A percentile compares a stretch with the other conserved stretches of the same genome.
phyloP scores from a whole-genome alignment of 345 rosid genomes.

The Rhodamnia argentea region DNA sequence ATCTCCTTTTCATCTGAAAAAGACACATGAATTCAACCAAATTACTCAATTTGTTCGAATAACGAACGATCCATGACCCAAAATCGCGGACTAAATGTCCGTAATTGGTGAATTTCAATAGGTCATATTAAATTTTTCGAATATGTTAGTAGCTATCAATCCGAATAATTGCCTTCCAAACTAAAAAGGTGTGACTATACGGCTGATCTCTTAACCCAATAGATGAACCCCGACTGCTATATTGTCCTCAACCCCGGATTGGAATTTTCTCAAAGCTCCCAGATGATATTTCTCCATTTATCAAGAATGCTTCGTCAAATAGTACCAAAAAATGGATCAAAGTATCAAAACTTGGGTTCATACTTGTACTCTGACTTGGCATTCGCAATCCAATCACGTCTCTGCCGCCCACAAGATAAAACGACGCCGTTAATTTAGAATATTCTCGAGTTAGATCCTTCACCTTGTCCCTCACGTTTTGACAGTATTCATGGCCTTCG shows the following conservation, averaged over 20 bases:
- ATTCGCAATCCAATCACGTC: background rate
- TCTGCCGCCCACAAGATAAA: background rate
- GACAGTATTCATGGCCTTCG: background rate
- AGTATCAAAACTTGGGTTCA: background rate
- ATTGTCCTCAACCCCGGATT: background rate
- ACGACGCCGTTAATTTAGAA: background rate
- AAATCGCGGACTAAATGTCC: background rate
- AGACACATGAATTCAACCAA: background rate
- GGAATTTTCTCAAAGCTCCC: background rate
- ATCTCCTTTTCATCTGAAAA: background rate
- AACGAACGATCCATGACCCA: background rate
- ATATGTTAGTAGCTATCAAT: background rate
- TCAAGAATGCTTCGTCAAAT: background rate
- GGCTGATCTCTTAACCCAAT: accelerated
- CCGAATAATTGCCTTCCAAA: background rate
- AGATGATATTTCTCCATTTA: background rate
- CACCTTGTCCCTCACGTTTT: background rate
- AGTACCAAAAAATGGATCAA: background rate
- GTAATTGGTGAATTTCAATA: background rate
- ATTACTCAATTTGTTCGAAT: background rate
- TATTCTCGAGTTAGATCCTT: background rate
- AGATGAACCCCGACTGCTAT: accelerated
- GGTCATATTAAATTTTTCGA: background rate
- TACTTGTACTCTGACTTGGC: accelerated
- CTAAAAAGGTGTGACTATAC: background rate